Percentiles rank a stretch among this genome's conserved stretches.
Evolutionary conservation across 768 basidiomycete genomes (phyloP).

Genomic region (Dioszegia aurantiaca): DNA sequence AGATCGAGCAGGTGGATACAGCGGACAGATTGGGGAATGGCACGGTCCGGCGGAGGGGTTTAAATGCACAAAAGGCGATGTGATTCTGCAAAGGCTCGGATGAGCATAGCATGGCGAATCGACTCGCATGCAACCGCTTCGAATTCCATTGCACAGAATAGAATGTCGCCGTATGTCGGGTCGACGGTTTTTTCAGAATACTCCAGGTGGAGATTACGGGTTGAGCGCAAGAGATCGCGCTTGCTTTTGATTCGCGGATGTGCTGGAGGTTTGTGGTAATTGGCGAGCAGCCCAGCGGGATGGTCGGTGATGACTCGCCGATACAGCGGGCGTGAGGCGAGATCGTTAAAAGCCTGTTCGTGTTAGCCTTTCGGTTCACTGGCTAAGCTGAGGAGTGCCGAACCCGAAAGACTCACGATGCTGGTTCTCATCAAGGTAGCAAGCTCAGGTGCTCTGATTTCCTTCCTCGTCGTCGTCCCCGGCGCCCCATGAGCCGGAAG

Average conservation of each 20-base stretch:
- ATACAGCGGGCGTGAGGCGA: background rate
- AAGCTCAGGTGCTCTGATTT: background rate
- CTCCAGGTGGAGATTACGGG: background rate
- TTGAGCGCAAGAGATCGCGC: background rate
- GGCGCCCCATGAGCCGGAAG: background rate
- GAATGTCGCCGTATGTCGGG: background rate
- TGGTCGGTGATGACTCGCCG: background rate
- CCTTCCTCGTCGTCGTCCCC: background rate
- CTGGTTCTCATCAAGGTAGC: conserved; percentile 1
- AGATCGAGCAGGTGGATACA: too few relatives aligned
- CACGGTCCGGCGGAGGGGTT: too few relatives aligned
- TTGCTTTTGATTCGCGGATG: background rate
- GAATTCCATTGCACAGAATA: too few relatives aligned
- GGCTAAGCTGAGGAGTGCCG: background rate
- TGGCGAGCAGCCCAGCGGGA: background rate
- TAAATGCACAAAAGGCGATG: too few relatives aligned
- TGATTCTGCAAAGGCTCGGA: too few relatives aligned
- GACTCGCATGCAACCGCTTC: too few relatives aligned
- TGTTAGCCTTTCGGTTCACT: background rate
- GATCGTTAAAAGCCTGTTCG: background rate
- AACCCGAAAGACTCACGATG: background rate
- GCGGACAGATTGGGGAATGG: too few relatives aligned
- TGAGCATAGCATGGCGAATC: too few relatives aligned
- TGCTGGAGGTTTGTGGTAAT: background rate
- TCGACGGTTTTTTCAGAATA: background rate